Evolutionary conservation across 2,329 filamentous ascomycete species (phyloP), one percentile per base, ranked within the genome.

Genomic region (Zymoseptoria pseudotritici): DNA sequence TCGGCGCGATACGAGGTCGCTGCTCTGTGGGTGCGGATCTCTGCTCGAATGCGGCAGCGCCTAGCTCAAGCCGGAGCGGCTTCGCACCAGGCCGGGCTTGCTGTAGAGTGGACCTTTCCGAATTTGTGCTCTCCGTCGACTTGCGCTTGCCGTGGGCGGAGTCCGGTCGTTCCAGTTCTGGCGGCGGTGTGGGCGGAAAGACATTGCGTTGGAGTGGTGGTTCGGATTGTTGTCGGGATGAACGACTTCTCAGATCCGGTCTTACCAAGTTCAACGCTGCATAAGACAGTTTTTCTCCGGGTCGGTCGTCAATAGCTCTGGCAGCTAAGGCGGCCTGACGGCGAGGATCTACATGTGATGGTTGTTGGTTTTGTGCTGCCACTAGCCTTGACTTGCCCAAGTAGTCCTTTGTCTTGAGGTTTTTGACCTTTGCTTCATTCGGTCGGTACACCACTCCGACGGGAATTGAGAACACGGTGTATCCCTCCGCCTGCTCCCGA

Each of bases 151-250:
- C 62, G 46, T 70, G 64, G 20, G 59, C 61, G 11, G 67, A 67
- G 11, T 67, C 65, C 22, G 70, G 67, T 46, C 66, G 58, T 54
- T 97, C 91, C 63, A 84, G 84, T 79, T 99, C 94, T 5, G 94
- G 94, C 6, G 94, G 94, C 50, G 94, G 94, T n/a, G 94, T 97
- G n/a, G 94, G 94, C 19, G 94, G 94, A 78, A 97, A 97, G 63
- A 93, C 84, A 69, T 89, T 90, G 68, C 91, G 86, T 71, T 84
- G 85, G 65, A 86, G 79, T 0, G 90, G 90, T 8, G 91, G 90
- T 71, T 94, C 91, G 19, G 90, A 94, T 71, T 94, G 90, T 69
- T 95, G 90, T 70, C 89, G 84, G 65, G 77, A 77, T 10, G 56
- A 58, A 64, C 89, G 85, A 70, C 89, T 93, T 67, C 84, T 83